Conservation (phyloP, 2,329 filamentous ascomycete species). For the Nothopassalora personata region DNA sequence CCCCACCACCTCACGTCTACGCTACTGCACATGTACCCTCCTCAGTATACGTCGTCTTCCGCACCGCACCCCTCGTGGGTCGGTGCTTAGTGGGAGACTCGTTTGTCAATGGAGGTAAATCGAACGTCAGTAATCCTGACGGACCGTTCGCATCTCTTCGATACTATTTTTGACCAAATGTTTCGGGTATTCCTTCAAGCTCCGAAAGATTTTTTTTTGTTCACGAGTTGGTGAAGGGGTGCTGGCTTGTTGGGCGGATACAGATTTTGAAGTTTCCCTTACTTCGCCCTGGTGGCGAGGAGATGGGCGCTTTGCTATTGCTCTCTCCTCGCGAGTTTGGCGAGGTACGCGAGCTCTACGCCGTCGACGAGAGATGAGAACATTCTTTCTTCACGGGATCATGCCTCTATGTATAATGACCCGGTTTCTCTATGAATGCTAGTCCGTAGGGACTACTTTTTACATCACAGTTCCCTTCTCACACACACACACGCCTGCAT, state of each 20-base stretch:
- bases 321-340: background rate
- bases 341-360: too few relatives aligned
- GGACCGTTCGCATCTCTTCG: slow-evolving; percentile 3
- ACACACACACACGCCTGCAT: too few relatives aligned
- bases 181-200: slow-evolving; percentile 12
- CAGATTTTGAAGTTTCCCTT: background rate
- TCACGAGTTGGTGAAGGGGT: background rate
- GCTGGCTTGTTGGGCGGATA: slow-evolving; percentile 17
- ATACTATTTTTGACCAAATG: slow-evolving; percentile 22
- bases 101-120: slow-evolving; percentile 34
- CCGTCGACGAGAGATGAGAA: too few relatives aligned
- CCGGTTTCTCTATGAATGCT: too few relatives aligned
- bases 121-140: too few relatives aligned
- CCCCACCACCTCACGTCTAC: background rate
- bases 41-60: slow-evolving; percentile 33
- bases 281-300: too few relatives aligned
- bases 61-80: background rate
- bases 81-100: slow-evolving; percentile 26
- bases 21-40: too few relatives aligned
- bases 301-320: background rate
- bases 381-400: too few relatives aligned
- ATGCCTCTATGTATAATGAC: too few relatives aligned
- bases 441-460: too few relatives aligned
- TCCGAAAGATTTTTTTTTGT: background rate
- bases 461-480: too few relatives aligned